These are phyloP conservation scores for Thielaviopsis punctulata DNA, from an alignment of 2,329 filamentous ascomycete genomes.

Conservation along the genomic window DNA sequence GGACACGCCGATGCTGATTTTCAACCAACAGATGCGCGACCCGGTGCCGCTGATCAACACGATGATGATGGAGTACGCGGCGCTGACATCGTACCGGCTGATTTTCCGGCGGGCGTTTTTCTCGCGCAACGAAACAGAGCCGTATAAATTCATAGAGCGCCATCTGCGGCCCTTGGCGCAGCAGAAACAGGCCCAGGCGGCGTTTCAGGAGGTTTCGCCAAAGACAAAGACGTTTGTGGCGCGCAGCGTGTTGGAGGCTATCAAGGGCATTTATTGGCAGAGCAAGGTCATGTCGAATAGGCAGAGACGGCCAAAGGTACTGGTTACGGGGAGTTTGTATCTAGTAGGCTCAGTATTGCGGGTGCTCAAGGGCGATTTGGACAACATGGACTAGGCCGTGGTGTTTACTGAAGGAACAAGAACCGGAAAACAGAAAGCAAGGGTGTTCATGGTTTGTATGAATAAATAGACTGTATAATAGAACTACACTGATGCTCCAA, in stretches of 20 bases:
- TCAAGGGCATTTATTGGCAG: constrained; percentile 35
- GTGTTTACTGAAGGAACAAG: not conserved
- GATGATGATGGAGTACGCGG: constrained; percentile 39
- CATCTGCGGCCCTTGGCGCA: constrained; percentile 33
- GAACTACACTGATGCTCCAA: constrained; percentile 24
- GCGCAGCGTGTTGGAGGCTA: constrained; percentile 56
- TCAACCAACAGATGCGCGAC: constrained; percentile 77
- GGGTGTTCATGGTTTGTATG: not conserved
- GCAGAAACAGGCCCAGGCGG: constrained; percentile 47
- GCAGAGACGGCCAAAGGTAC: constrained; percentile 33
- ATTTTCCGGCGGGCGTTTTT: constrained; percentile 62
- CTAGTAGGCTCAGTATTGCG: constrained; percentile 58
- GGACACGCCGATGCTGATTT: constrained; percentile 45
- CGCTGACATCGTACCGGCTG: constrained; percentile 20
- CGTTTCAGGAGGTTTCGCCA: constrained; percentile 40
- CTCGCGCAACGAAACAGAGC: constrained; percentile 45
- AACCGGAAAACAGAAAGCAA: too few relatives aligned
- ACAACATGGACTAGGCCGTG: constrained; percentile 2
- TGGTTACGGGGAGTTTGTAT: constrained; percentile 74
- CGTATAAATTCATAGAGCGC: constrained; percentile 19
- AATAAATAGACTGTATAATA: not conserved
- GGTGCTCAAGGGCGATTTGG: constrained; percentile 8
- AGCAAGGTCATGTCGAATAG: constrained; percentile 15
- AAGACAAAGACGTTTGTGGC: constrained; percentile 29
- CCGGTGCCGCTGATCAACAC: constrained; percentile 45